Evolutionary conservation across 208 protist species (phyloP), one percentile per base, ranked within the genome.

Genomic region (Leishmania turanica): DNA sequence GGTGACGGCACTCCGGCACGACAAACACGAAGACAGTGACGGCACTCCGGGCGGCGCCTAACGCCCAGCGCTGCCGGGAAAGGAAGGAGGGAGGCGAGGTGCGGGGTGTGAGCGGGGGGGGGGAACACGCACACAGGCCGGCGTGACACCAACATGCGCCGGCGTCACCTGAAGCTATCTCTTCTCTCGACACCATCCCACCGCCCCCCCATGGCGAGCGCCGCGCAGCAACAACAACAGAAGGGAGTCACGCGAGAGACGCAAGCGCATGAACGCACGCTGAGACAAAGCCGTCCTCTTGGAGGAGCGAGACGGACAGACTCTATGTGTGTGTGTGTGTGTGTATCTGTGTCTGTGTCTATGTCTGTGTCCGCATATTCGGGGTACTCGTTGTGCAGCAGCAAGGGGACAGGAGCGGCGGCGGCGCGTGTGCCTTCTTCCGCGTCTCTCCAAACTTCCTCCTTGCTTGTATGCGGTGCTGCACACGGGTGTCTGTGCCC

Each of bases 61-160:
- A 21, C 42, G 40, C 24, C 8, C 31, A 72, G 68, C 68, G 68
- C 24, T 37, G 68, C 31, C 34, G 68, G 19, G 68, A 34, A n/a
- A 5, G 93, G 83, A 84, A 27, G 27, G 8, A 17, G 68, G 2
- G 68, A 37, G 42, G 13, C 49, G 13, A 31, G 40, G 45, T 47
- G 45, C 45, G 45, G 45, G 7, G 45, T 47, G 45, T 47, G 45
- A 47, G 45, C 5, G 45, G 45, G 45, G 45, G 40, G 68, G 2
- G 1, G 9, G 27, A 27, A 31, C 27, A 13, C 27, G 5, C 8
- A 45, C 34, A 19, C 34, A 45, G 7, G 31, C 34, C 34, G 31
- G 34, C 65, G 65, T 24, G 24, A 45, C 34, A 21, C 34, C 65
- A 70, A 13, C 40, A 42, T 42, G 5, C 4, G 40, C 37, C 65